phyloP scores from a whole-genome alignment of 352 stramenopile genomes.

The Phytopythium kandeliae region DNA sequence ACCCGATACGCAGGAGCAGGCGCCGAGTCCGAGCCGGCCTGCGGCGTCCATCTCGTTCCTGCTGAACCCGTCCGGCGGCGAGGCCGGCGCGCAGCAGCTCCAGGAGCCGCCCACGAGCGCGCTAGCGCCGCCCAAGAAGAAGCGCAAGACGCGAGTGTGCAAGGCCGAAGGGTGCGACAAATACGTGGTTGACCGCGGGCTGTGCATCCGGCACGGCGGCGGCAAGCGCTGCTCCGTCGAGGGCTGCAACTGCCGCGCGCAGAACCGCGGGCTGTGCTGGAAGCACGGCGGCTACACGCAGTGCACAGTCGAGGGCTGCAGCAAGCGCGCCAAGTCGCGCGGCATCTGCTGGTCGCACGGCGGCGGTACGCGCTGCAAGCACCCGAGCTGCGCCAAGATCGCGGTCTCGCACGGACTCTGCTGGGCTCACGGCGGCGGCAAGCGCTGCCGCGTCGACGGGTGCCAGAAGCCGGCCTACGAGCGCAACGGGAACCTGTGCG shows the following conservation, averaged over 20 bases:
- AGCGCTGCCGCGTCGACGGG: slow-evolving; percentile 33
- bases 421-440: slow-evolving; percentile 35
- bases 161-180: slow-evolving; percentile 42
- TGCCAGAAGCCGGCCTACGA: slow-evolving; percentile 56
- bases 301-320: slow-evolving; percentile 45
- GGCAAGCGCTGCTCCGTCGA: slow-evolving; percentile 47
- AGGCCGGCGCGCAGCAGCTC: neutral
- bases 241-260: slow-evolving; percentile 41
- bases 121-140: slow-evolving; percentile 18
- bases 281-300: slow-evolving; percentile 49
- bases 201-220: slow-evolving; percentile 33
- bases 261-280: slow-evolving; percentile 53
- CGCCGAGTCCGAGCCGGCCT: slow-evolving; percentile 7
- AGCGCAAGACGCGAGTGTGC: slow-evolving; percentile 41
- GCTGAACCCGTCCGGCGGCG: slow-evolving; percentile 17
- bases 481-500: slow-evolving; percentile 53
- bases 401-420: slow-evolving; percentile 30
- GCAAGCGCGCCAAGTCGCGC: slow-evolving; percentile 28
- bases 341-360: slow-evolving; percentile 22
- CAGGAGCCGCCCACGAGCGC: neutral
- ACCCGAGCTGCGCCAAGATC: slow-evolving; percentile 46
- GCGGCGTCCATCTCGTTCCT: slow-evolving; percentile 26
- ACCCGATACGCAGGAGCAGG: neutral
- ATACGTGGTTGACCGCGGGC: slow-evolving; percentile 45
- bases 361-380: slow-evolving; percentile 34